phyloP scores from a whole-genome alignment of 2,329 filamentous ascomycete genomes.

The Diaporthe ilicicola region DNA sequence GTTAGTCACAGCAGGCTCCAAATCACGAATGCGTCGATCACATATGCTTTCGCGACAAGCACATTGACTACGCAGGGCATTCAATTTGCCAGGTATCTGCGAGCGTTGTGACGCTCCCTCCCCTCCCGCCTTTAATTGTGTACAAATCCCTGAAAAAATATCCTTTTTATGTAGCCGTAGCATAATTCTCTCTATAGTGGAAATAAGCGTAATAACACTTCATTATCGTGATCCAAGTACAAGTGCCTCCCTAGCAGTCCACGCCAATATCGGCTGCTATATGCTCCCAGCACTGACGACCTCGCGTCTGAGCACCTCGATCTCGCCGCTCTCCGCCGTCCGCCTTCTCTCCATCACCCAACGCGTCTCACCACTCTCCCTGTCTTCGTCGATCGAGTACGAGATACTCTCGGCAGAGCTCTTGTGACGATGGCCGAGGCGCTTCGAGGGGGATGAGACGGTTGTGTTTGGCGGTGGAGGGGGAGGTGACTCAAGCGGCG shows the following conservation, averaged over 20 bases:
- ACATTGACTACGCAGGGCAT: neutral
- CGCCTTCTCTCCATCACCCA: constrained; percentile 77
- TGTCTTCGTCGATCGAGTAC: constrained; percentile 69
- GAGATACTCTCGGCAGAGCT: constrained; percentile 74
- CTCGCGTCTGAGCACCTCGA: constrained; percentile 72
- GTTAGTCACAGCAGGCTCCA: too few relatives aligned
- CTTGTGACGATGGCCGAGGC: constrained; percentile 58
- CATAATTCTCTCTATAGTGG: constrained; percentile 23
- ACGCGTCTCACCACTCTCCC: constrained; percentile 58
- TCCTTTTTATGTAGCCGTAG: constrained; percentile 24
- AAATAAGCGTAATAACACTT: constrained; percentile 2
- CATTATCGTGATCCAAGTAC: neutral
- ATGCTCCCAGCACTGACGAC: constrained; percentile 66
- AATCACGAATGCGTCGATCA: too few relatives aligned
- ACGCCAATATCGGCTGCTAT: constrained; percentile 36
- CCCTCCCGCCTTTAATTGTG: constrained; percentile 1
- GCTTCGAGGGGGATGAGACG: constrained; percentile 36
- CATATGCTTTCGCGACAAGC: neutral
- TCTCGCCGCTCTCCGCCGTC: constrained; percentile 70
- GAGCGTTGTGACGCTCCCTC: neutral
- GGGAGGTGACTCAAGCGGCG: neutral
- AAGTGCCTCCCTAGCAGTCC: neutral
- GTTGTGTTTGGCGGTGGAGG: neutral
- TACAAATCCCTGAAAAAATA: neutral
- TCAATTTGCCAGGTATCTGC: constrained; percentile 16